Conservation (phyloP, 176 grass and related monocot species). For the Cocos nucifera region DNA sequence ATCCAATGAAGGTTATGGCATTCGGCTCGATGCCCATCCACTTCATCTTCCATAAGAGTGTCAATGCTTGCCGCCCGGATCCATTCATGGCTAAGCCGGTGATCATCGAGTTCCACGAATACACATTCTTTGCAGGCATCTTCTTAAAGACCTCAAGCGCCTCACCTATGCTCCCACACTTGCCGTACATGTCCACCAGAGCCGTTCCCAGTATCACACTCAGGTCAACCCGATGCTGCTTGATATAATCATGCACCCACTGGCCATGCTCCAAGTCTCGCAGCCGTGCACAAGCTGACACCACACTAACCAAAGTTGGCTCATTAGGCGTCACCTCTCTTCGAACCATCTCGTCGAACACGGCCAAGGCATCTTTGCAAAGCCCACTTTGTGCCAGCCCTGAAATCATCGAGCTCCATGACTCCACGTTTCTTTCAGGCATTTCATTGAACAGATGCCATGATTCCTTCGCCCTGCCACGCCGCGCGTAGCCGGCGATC, state of each 20-base stretch:
- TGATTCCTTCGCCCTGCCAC: neutral
- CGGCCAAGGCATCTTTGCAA: constrained; percentile 9
- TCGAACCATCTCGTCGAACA: constrained; percentile 9
- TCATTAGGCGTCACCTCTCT: constrained; percentile 10
- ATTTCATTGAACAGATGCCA: constrained; percentile 14
- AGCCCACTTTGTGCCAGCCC: constrained; percentile 12
- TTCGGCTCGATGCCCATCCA: constrained; percentile 35
- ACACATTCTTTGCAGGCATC: constrained; percentile 47
- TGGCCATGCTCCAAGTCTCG: constrained; percentile 31
- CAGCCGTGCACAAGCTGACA: constrained; percentile 29
- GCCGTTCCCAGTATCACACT: constrained; percentile 36
- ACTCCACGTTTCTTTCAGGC: constrained; percentile 14
- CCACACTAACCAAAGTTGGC: constrained; percentile 27
- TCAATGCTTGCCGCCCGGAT: constrained; percentile 26
- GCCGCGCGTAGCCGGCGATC: constrained; percentile 7
- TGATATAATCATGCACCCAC: constrained; percentile 29
- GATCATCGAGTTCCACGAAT: constrained; percentile 62
- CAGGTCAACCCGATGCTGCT: constrained; percentile 17
- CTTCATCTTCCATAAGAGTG: constrained; percentile 74
- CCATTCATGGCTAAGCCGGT: constrained; percentile 59
- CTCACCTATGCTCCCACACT: constrained; percentile 44
- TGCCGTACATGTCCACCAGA: constrained; percentile 63
- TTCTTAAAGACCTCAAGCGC: constrained; percentile 32
- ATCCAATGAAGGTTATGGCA: constrained; percentile 46
- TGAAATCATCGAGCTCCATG: constrained; percentile 24